phyloP scores from a whole-genome alignment of 108 stramenopile genomes.

The Parietichytrium sp. region DNA sequence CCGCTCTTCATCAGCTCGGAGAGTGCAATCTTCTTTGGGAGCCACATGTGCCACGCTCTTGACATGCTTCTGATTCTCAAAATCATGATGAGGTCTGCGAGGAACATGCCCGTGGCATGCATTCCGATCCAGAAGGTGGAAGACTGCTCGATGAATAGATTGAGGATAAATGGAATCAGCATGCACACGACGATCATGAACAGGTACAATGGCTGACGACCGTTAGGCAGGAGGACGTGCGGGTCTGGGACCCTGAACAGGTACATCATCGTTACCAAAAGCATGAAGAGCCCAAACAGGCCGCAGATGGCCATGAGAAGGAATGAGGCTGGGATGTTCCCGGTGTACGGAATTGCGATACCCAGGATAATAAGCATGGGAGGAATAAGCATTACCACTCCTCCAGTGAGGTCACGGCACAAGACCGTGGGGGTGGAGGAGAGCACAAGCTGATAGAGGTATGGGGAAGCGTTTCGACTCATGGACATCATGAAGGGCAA shows the following conservation, averaged over 20 bases:
- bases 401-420: slow-evolving; percentile 32
- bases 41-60: slow-evolving; percentile 28
- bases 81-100: background rate
- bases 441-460: slow-evolving; percentile 24
- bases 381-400: no score
- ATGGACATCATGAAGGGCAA: slow-evolving; percentile 35
- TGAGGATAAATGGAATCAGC: background rate
- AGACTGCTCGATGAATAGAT: background rate
- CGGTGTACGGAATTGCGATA: no score
- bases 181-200: background rate
- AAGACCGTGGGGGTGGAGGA: slow-evolving; percentile 1
- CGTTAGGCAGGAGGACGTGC: background rate
- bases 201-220: slow-evolving; percentile 1
- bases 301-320: background rate
- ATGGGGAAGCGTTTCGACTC: slow-evolving; percentile 29
- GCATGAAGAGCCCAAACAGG: slow-evolving; percentile 29
- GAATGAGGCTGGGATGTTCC: background rate
- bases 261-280: slow-evolving; percentile 5
- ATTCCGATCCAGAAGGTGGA: background rate
- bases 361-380: background rate
- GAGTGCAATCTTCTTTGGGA: background rate
- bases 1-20: slow-evolving; percentile 10
- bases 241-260: slow-evolving; percentile 32
- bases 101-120: background rate
- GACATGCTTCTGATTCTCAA: background rate